Evolutionary conservation across 192 early-diverging fungal genomes (phyloP).

Genomic region (Mortierella antarctica): DNA sequence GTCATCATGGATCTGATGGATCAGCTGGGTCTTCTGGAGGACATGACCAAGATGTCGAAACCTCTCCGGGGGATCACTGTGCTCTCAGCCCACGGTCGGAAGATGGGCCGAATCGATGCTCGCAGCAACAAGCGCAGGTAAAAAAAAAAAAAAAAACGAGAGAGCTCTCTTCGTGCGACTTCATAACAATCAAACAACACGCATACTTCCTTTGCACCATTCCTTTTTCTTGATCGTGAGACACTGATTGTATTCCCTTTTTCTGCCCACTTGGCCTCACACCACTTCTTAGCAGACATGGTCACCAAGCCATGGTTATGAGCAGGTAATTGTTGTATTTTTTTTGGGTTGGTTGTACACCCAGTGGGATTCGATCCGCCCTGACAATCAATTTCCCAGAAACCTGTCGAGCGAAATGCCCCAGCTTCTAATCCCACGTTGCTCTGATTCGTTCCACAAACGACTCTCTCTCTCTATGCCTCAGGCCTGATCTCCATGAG

Average conservation of each 20-base stretch:
- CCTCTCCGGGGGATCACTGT: slow-evolving; percentile 40
- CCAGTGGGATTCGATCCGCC: too few species aligned
- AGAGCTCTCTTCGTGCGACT: too few species aligned
- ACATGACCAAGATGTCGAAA: slow-evolving; percentile 34
- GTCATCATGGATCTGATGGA: slow-evolving; percentile 41
- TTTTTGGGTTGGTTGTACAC: too few species aligned
- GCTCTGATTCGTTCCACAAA: background rate
- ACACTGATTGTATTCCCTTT: slow-evolving; percentile 1
- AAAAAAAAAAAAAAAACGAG: background rate
- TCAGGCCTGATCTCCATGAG: slow-evolving; percentile 45
- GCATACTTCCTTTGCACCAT: background rate
- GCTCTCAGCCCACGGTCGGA: slow-evolving; percentile 34
- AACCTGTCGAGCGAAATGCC: too few species aligned
- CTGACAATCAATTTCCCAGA: background rate
- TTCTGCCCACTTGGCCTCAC: slow-evolving; percentile 4
- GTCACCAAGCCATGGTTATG: slow-evolving; percentile 50
- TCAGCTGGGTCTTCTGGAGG: slow-evolving; percentile 40
- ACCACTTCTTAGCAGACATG: slow-evolving; percentile 14
- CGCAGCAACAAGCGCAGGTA: slow-evolving; percentile 47
- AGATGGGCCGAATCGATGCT: slow-evolving; percentile 44
- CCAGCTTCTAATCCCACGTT: background rate
- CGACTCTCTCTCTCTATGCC: background rate
- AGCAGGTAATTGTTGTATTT: slow-evolving; percentile 30
- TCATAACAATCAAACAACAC: too few species aligned
- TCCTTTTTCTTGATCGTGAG: background rate